Percentiles rank a stretch among this genome's conserved stretches.
These are phyloP conservation scores for Didymella arachidicola DNA, from an alignment of 2,329 filamentous ascomycete genomes.

Conservation along the genomic window DNA sequence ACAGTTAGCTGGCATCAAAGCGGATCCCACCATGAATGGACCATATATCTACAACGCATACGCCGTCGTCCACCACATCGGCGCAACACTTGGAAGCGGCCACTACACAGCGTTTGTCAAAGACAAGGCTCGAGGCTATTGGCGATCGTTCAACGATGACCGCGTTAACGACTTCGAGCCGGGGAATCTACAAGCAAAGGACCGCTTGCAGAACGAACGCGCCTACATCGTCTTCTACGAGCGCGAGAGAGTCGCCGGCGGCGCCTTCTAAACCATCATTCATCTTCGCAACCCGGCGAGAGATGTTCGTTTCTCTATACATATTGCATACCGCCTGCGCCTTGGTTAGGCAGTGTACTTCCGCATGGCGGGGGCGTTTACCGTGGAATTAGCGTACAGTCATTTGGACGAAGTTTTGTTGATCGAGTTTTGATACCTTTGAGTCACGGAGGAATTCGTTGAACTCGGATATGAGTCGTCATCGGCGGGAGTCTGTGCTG, in stretches of 20 bases:
- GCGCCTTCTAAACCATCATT: slow-evolving; percentile 30
- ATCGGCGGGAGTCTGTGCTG: slow-evolving; percentile 2
- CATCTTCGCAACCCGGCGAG: neutral
- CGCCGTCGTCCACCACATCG: slow-evolving; percentile 80
- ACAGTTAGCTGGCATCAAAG: slow-evolving; percentile 46
- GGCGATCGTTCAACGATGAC: slow-evolving; percentile 68
- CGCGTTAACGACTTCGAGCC: slow-evolving; percentile 65
- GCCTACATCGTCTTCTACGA: slow-evolving; percentile 73
- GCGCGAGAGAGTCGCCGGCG: slow-evolving; percentile 47
- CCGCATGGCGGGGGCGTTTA: slow-evolving; percentile 20
- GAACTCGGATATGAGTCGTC: neutral
- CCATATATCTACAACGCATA: slow-evolving; percentile 86
- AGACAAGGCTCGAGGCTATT: slow-evolving; percentile 61
- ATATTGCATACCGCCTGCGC: slow-evolving; percentile 11
- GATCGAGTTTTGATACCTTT: slow-evolving; percentile 18
- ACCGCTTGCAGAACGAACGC: slow-evolving; percentile 67
- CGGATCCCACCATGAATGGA: slow-evolving; percentile 54
- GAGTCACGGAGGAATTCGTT: slow-evolving; percentile 8
- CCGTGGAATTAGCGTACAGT: slow-evolving; percentile 20
- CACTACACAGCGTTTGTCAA: slow-evolving; percentile 77
- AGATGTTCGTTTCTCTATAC: slow-evolving; percentile 14
- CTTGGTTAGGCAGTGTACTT: slow-evolving; percentile 10
- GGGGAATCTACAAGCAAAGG: slow-evolving; percentile 55
- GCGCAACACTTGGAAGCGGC: slow-evolving; percentile 71
- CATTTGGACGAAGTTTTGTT: slow-evolving; percentile 12